Percentiles rank a stretch among this genome's conserved stretches.
Conservation (phyloP, 257 asterid species). For the Orobanche coerulescens region DNA sequence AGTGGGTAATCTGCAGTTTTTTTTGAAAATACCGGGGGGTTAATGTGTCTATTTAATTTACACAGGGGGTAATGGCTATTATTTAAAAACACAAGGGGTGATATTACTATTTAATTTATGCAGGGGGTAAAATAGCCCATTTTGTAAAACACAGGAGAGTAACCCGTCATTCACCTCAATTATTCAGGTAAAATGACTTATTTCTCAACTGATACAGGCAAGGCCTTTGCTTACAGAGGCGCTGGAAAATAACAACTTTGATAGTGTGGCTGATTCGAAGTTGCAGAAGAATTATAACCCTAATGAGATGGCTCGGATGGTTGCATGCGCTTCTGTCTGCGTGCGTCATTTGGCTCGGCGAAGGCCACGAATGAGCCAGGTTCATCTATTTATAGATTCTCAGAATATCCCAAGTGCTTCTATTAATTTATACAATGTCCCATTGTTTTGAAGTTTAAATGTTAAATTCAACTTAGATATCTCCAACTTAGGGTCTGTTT, state of each 20-base stretch:
- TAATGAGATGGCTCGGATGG: conserved; percentile 69
- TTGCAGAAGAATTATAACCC: conserved; percentile 52
- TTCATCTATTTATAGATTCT: conserved; percentile 18
- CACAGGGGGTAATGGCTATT: too few relatives aligned
- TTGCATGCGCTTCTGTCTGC: conserved; percentile 76
- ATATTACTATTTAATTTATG: too few relatives aligned
- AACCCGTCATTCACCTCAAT: too few relatives aligned
- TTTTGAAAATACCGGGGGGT: too few relatives aligned
- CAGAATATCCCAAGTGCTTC: neutral
- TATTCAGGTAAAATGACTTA: neutral
- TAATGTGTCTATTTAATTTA: too few relatives aligned
- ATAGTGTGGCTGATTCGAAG: conserved; percentile 59
- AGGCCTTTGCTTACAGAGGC: conserved; percentile 84
- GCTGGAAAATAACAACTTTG: conserved; percentile 48
- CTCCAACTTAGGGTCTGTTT: too few relatives aligned
- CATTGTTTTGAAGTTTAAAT: neutral
- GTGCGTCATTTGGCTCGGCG: conserved; percentile 81
- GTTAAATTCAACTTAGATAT: neutral
- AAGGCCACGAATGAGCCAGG: conserved; percentile 85
- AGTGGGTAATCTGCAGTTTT: too few relatives aligned
- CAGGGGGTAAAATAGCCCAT: too few relatives aligned
- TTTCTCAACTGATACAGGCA: conserved; percentile 42
- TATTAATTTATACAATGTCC: neutral
- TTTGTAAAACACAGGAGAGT: too few relatives aligned
- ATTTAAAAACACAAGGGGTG: too few relatives aligned